Evolutionary conservation across 345 rosid genomes (phyloP).

Genomic region (Cardamine occulta): DNA sequence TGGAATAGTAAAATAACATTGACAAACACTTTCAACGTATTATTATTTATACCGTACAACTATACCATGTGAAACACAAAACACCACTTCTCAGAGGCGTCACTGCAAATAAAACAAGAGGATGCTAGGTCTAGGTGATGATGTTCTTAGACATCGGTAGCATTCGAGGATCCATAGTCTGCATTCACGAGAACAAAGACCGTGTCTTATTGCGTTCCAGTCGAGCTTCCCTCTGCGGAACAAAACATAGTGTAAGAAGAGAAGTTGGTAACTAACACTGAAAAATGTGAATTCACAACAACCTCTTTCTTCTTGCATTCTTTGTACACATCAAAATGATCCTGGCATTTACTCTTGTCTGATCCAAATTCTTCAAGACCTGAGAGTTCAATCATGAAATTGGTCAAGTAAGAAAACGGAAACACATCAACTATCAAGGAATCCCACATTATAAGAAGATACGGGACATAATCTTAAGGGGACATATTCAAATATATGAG

Average conservation of each 20-base stretch:
- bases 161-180: conserved; percentile 16
- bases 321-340: conserved; percentile 87
- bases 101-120: conserved; percentile 13
- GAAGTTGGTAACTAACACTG: neutral
- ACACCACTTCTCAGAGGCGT: conserved; percentile 19
- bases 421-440: neutral
- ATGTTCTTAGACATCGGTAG: neutral
- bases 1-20: conserved; percentile 8
- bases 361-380: conserved; percentile 86
- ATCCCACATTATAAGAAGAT: neutral
- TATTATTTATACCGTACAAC: conserved; percentile 18
- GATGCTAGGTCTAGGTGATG: neutral
- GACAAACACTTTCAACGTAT: conserved; percentile 16
- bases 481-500: neutral
- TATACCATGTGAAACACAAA: conserved; percentile 12
- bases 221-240: conserved; percentile 86
- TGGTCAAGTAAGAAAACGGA: conserved; percentile 1
- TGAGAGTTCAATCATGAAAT: conserved; percentile 40
- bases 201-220: conserved; percentile 83
- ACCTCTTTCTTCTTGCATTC: conserved; percentile 99
- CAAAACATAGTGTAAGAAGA: conserved; percentile 12
- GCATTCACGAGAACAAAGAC: conserved; percentile 70
- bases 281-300: conserved; percentile 1
- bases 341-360: conserved; percentile 92
- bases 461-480: neutral